Evolutionary conservation across 2,329 filamentous ascomycete genomes (phyloP).

Genomic region (Orbilia javanica): DNA sequence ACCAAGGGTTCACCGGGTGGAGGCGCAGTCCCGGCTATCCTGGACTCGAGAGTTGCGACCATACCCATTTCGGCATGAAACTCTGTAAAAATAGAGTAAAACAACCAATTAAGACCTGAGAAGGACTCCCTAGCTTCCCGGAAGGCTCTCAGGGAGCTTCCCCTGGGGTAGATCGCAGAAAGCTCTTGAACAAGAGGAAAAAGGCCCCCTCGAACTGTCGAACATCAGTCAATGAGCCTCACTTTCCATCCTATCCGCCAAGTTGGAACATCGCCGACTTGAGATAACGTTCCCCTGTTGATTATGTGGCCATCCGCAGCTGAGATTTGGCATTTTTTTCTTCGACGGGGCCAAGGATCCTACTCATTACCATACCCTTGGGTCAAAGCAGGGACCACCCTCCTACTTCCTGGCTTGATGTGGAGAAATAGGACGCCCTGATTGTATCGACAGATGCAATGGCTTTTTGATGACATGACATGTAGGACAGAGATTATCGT

Average conservation of each 20-base stretch:
- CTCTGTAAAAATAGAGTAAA: conserved; percentile 55
- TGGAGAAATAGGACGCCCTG: conserved; percentile 3
- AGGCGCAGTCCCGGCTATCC: conserved; percentile 52
- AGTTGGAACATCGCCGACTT: conserved; percentile 40
- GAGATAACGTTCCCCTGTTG: background rate
- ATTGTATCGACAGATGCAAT: background rate
- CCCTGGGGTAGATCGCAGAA: conserved; percentile 35
- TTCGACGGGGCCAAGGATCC: background rate
- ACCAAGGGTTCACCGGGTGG: conserved; percentile 45
- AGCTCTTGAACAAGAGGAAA: background rate
- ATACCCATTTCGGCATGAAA: conserved; percentile 32
- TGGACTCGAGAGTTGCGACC: background rate
- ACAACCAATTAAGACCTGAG: conserved; percentile 35
- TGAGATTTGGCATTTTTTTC: conserved; percentile 47
- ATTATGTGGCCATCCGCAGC: conserved; percentile 32
- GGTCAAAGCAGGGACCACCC: conserved; percentile 24
- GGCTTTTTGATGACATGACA: conserved; percentile 21
- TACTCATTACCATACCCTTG: conserved; percentile 11
- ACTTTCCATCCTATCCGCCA: background rate
- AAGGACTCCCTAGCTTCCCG: conserved; percentile 3
- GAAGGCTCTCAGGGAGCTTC: conserved; percentile 5
- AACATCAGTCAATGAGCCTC: conserved; percentile 37
- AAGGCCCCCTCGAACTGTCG: background rate
- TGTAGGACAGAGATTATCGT: conserved; percentile 40
- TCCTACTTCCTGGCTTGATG: background rate